These are phyloP conservation scores for Chytriomyces hyalinus DNA, from an alignment of 192 early-diverging fungal genomes.

Conservation along the genomic window DNA sequence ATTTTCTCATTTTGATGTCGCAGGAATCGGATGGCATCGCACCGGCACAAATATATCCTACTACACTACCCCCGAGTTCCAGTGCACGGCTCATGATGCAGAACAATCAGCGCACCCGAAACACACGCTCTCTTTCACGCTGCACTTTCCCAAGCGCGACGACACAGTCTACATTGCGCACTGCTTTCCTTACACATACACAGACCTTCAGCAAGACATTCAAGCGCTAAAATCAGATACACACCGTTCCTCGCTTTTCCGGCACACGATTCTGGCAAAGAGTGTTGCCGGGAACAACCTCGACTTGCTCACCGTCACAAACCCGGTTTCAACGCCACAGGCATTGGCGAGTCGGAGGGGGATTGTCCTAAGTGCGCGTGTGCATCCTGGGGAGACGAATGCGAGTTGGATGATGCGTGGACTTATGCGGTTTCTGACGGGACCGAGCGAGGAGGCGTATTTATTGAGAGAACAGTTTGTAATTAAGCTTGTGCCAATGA, in stretches of 20 bases:
- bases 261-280: constrained; percentile 47
- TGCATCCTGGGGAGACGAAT: constrained; percentile 56
- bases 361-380: constrained; percentile 44
- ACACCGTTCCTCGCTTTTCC: constrained; percentile 17
- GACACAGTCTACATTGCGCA: constrained; percentile 53
- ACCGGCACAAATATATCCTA: constrained; percentile 46
- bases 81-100: constrained; percentile 10
- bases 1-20: background rate
- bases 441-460: constrained; percentile 28
- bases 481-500: constrained; percentile 55
- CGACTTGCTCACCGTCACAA: constrained; percentile 43
- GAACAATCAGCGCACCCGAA: background rate
- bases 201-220: constrained; percentile 45
- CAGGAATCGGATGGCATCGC: constrained; percentile 50
- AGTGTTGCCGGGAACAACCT: constrained; percentile 46
- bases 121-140: constrained; percentile 44
- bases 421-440: constrained; percentile 44
- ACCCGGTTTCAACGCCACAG: constrained; percentile 25
- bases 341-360: constrained; percentile 35
- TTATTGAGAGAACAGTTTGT: constrained; percentile 42
- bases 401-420: constrained; percentile 49
- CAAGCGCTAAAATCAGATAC: constrained; percentile 34
- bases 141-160: constrained; percentile 22
- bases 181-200: constrained; percentile 56
- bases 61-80: background rate